These are phyloP conservation scores for Bassia scoparia DNA, from an alignment of 148 eudicot genomes.

Conservation along the genomic window DNA sequence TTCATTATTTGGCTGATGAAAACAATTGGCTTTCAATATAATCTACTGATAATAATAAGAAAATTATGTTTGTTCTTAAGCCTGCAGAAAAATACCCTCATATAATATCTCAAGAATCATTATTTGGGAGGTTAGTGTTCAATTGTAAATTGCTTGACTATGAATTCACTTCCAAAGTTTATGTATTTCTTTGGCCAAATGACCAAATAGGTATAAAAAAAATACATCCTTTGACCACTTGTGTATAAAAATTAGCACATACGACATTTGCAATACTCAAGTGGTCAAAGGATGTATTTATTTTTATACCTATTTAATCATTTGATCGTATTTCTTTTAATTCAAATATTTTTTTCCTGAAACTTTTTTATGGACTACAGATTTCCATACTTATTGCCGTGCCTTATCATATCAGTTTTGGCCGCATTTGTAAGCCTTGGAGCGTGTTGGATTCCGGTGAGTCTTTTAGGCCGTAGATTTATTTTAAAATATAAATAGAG, in stretches of 20 bases:
- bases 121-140: constrained; percentile 66
- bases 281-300: no score
- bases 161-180: background rate
- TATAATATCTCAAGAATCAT: constrained; percentile 54
- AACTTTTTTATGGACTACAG: constrained; percentile 40
- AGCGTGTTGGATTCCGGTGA: constrained; percentile 78
- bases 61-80: constrained; percentile 35
- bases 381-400: constrained; percentile 87
- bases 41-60: no score
- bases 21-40: no score
- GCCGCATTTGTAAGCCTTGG: constrained; percentile 47
- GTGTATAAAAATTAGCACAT: no score
- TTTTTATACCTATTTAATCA: background rate
- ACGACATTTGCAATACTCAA: no score
- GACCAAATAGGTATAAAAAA: no score
- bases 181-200: no score
- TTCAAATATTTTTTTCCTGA: no score
- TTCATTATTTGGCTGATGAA: no score
- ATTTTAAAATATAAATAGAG: no score
- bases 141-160: background rate
- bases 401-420: constrained; percentile 60
- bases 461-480: no score
- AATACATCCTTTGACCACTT: background rate
- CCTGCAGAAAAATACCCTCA: constrained; percentile 90
- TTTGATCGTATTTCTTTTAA: background rate